phyloP scores from a whole-genome alignment of 768 basidiomycete species.

The Kwoniella europaea region DNA sequence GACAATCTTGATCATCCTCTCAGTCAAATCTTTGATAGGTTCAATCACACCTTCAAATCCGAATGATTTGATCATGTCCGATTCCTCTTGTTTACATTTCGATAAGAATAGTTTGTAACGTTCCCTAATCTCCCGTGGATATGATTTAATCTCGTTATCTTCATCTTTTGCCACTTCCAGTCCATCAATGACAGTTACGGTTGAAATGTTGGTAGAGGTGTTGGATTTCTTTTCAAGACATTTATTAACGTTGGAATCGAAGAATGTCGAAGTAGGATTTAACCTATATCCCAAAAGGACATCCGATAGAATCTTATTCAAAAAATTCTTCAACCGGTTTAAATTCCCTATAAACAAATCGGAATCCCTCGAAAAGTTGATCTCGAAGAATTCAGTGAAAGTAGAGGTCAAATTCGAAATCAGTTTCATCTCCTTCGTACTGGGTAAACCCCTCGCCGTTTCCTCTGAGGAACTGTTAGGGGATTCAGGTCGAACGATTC shows the following conservation, averaged over 20 bases:
- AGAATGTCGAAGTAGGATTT: constrained; percentile 27
- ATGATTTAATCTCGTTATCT: neutral
- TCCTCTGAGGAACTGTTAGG: neutral
- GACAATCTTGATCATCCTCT: constrained; percentile 38
- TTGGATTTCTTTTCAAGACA: constrained; percentile 6
- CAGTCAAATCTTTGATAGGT: constrained; percentile 31
- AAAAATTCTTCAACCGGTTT: constrained; percentile 6
- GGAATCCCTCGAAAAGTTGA: constrained; percentile 17
- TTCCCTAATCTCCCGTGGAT: constrained; percentile 9
- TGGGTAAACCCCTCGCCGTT: neutral
- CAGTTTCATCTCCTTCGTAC: constrained; percentile 2
- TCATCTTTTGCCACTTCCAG: neutral
- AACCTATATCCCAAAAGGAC: constrained; percentile 20
- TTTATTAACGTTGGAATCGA: constrained; percentile 17
- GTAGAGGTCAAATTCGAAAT: constrained; percentile 4
- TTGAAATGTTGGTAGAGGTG: neutral
- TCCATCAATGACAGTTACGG: neutral
- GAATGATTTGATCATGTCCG: constrained; percentile 9
- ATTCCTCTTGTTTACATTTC: constrained; percentile 13
- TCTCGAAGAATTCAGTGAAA: constrained; percentile 14
- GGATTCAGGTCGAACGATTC: constrained; percentile 18
- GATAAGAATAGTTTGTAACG: constrained; percentile 10
- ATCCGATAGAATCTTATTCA: constrained; percentile 18
- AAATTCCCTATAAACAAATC: constrained; percentile 7
- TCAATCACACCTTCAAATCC: constrained; percentile 23